Percentiles rank a stretch among this genome's conserved stretches.
Evolutionary conservation across 2,329 filamentous ascomycete species (phyloP).

Genomic region (Periconia sp.): DNA sequence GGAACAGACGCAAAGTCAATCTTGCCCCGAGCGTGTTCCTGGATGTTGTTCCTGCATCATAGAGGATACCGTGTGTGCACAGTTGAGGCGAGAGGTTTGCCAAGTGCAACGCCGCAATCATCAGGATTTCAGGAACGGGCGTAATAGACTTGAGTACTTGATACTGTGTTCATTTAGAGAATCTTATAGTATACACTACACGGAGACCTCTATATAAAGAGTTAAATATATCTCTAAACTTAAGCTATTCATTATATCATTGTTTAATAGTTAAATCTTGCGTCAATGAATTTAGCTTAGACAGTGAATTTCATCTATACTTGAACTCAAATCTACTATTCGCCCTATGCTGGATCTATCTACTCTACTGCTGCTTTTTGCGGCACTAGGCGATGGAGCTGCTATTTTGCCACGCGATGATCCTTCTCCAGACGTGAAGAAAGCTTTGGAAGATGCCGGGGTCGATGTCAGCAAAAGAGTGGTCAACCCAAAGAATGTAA

Average conservation of each 20-base stretch:
- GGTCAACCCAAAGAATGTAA: neutral
- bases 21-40: too few relatives aligned
- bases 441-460: neutral
- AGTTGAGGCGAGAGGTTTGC: neutral
- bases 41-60: too few relatives aligned
- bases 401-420: neutral
- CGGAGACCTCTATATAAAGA: neutral
- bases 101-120: slow-evolving; percentile 1
- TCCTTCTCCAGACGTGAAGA: neutral
- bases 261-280: neutral
- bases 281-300: neutral
- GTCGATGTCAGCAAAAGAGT: neutral
- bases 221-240: neutral
- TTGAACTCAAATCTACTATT: neutral
- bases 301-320: neutral
- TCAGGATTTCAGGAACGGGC: neutral
- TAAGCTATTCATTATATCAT: neutral
- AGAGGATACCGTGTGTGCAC: slow-evolving; percentile 1
- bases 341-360: neutral
- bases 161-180: slow-evolving; percentile 1
- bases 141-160: slow-evolving; percentile 1
- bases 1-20: too few relatives aligned
- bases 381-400: neutral
- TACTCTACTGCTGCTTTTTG: neutral
- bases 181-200: neutral